Evolutionary conservation across 2,329 filamentous ascomycete genomes (phyloP), one percentile per base, ranked within the genome.

Genomic region (Furcasterigmium furcatum): DNA sequence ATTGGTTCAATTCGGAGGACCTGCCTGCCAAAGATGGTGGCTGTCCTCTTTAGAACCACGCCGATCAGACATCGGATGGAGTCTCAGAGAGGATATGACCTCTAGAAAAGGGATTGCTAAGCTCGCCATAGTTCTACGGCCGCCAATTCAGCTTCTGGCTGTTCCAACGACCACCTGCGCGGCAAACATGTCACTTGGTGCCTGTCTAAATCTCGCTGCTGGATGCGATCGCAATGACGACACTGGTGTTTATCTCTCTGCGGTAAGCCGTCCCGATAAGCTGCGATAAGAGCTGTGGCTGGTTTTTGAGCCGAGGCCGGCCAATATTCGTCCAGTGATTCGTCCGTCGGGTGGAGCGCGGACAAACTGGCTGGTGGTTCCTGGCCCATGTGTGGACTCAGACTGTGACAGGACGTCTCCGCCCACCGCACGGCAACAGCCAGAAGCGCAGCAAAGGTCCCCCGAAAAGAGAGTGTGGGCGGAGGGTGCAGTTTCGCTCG

Each of bases 371-470:
- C 24, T 27, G 24, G 14, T 40, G 36, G 38, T 41, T 41, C 38
- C 38, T 27, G 24, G 24, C 12, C 24, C 12, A 12, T 7, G 12
- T 27, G 24, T 41, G 38, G 22, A 13, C n/a, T n/a, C n/a, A n/a
- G n/a, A n/a, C 16, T 14, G 38, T 41, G 38, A 25, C 38, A 22
- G 38, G 38, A 41, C 16, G n/a, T 41, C 38, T 41, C 38, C 38
- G 38, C 38, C 38, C 38, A 29, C 35, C 18, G 20, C n/a, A 27
- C 24, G 13, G 35, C 35, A 38, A 18, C 35, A 38, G 35, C 35
- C n/a, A 27, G 7, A 27, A 27, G 24, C 24, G 7, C n/a, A 19
- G 20, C n/a, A 20, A 6, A 36, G 16, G 24, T 27, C 24, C 24
- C 24, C 24, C 24, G 24, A 27, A 27, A 27, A 27, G 24, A 27